Percentiles rank a stretch among this genome's conserved stretches.
These are phyloP conservation scores for Neoscytalidium dimidiatum DNA, from an alignment of 2,329 filamentous ascomycete genomes.

Conservation along the genomic window DNA sequence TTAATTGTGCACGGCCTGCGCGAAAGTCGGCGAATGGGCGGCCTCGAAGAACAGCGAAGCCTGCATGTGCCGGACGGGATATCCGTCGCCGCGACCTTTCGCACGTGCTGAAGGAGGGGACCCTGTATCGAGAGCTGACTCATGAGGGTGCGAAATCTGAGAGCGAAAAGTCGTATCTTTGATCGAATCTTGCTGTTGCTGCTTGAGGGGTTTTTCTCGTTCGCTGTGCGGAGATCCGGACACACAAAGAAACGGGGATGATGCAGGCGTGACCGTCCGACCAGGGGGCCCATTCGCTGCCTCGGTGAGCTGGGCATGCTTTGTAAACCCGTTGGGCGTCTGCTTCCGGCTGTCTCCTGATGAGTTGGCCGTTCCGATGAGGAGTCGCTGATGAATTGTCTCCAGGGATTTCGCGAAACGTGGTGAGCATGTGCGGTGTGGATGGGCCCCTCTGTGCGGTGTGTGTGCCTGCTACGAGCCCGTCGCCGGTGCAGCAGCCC, in stretches of 20 bases:
- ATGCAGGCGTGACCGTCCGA: not conserved
- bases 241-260: not conserved
- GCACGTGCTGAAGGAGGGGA: not conserved
- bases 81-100: not conserved
- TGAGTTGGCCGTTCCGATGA: not conserved
- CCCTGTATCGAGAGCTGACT: not conserved
- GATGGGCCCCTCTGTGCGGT: not conserved
- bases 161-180: not conserved
- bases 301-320: not conserved
- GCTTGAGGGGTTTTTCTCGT: not conserved
- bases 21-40: not conserved
- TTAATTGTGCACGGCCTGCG: not conserved
- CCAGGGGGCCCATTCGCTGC: not conserved
- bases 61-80: not conserved
- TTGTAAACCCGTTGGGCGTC: not conserved
- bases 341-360: not conserved
- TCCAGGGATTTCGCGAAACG: not conserved
- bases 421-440: conserved; percentile 2
- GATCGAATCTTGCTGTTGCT: not conserved
- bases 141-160: not conserved
- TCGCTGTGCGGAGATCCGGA: conserved; percentile 7
- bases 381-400: conserved; percentile 1
- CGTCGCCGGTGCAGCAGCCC: not conserved
- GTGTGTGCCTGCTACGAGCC: not conserved
- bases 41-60: not conserved